These are phyloP conservation scores for Annulohypoxylon maeteangense DNA, from an alignment of 495 filamentous ascomycete genomes.

Conservation along the genomic window DNA sequence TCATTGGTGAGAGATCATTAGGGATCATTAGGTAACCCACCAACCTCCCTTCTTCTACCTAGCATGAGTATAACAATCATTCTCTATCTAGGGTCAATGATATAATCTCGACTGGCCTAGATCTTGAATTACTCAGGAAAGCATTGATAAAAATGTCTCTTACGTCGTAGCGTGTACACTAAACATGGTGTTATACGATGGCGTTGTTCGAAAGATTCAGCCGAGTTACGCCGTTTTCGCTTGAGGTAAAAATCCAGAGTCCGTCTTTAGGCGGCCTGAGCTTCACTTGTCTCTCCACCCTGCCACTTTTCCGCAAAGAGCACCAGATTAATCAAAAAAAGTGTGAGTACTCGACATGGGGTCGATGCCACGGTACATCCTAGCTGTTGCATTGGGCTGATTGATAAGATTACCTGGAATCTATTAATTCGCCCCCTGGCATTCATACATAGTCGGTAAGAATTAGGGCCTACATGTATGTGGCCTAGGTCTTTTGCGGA, in stretches of 20 bases:
- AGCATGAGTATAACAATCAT: constrained; percentile 26
- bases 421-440: constrained; percentile 20
- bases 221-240: constrained; percentile 2
- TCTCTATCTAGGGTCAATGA: constrained; percentile 8
- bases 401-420: constrained; percentile 39
- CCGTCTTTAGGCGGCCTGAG: constrained; percentile 4
- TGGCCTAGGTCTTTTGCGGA: background rate
- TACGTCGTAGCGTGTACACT: constrained; percentile 29
- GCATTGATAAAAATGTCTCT: constrained; percentile 13
- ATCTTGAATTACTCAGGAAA: constrained; percentile 8
- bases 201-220: constrained; percentile 10
- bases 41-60: constrained; percentile 17
- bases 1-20: constrained; percentile 17
- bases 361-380: constrained; percentile 19
- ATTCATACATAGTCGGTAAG: constrained; percentile 8
- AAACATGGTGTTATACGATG: constrained; percentile 22
- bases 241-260: background rate
- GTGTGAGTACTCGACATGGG: constrained; percentile 26
- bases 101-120: constrained; percentile 1
- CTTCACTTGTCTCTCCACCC: constrained; percentile 22
- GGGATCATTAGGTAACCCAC: constrained; percentile 4
- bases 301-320: constrained; percentile 30
- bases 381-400: constrained; percentile 24
- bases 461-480: background rate
- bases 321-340: constrained; percentile 25